A percentile compares a stretch with the other conserved stretches of the same genome.
Evolutionary conservation across 305 asterid genomes (phyloP).

Genomic region (Ilex paraguariensis): DNA sequence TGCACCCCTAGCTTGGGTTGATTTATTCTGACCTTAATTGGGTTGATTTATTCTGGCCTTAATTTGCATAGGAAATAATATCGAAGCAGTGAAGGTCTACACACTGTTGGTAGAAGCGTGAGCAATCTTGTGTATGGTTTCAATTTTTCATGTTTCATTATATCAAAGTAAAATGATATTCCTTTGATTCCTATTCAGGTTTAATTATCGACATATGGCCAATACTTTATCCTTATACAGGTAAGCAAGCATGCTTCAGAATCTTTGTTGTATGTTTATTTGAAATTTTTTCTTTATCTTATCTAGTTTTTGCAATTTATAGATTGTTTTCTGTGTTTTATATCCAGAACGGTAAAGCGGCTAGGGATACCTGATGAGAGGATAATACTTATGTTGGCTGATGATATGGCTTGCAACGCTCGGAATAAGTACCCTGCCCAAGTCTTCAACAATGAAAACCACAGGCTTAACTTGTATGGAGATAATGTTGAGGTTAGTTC

Average conservation of each 20-base stretch:
- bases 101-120: no score
- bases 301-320: slow-evolving; percentile 9
- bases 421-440: slow-evolving; percentile 97
- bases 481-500: slow-evolving; percentile 88
- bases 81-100: no score
- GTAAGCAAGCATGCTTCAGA: slow-evolving; percentile 26
- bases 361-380: slow-evolving; percentile 98
- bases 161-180: no score
- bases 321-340: neutral
- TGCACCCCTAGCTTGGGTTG: no score
- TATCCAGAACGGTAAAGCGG: slow-evolving; percentile 79
- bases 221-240: slow-evolving; percentile 91
- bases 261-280: neutral
- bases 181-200: slow-evolving; percentile 42
- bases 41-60: no score
- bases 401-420: slow-evolving; percentile 99
- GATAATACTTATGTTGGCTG: slow-evolving; percentile 95
- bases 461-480: slow-evolving; percentile 86
- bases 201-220: slow-evolving; percentile 95
- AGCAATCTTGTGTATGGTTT: no score
- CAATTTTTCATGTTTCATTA: no score
- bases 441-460: slow-evolving; percentile 97
- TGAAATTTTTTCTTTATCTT: neutral
- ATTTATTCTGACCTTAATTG: no score
- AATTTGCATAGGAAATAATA: no score